These are phyloP conservation scores for Botrytis deweyae DNA, from an alignment of 2,329 filamentous ascomycete genomes.

Conservation along the genomic window DNA sequence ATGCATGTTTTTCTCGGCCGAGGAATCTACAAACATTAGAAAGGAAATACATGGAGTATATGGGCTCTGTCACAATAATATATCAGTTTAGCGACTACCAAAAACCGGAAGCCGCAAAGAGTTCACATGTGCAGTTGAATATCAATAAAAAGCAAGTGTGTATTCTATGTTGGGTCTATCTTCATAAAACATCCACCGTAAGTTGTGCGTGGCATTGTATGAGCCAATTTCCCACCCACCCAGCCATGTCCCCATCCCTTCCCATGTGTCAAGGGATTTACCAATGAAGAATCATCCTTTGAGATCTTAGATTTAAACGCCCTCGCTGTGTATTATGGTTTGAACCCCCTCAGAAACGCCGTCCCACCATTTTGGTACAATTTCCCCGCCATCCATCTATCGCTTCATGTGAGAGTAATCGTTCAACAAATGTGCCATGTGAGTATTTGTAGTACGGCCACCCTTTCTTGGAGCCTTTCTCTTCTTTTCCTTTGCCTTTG, in stretches of 20 bases:
- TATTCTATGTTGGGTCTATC: background rate
- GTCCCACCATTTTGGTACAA: conserved; percentile 9
- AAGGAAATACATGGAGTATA: background rate
- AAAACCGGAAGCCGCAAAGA: no score
- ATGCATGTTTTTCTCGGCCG: background rate
- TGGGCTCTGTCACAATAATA: background rate
- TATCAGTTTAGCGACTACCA: background rate
- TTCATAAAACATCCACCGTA: background rate
- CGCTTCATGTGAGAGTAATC: conserved; percentile 38
- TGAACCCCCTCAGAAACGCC: background rate
- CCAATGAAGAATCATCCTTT: background rate
- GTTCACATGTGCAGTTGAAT: background rate
- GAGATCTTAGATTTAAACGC: background rate
- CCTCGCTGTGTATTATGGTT: background rate
- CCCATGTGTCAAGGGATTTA: background rate
- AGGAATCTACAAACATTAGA: background rate
- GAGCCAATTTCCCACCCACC: background rate
- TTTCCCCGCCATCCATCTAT: background rate
- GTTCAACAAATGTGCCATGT: conserved; percentile 40
- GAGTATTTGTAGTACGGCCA: conserved; percentile 40
- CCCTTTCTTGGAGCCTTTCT: conserved; percentile 40
- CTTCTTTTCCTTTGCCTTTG: conserved; percentile 42
- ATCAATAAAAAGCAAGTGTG: background rate
- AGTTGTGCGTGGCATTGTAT: background rate
- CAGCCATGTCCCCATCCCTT: background rate